Conservation (phyloP, 1,139 yeast genomes). For the Geotrichum fermentans region DNA sequence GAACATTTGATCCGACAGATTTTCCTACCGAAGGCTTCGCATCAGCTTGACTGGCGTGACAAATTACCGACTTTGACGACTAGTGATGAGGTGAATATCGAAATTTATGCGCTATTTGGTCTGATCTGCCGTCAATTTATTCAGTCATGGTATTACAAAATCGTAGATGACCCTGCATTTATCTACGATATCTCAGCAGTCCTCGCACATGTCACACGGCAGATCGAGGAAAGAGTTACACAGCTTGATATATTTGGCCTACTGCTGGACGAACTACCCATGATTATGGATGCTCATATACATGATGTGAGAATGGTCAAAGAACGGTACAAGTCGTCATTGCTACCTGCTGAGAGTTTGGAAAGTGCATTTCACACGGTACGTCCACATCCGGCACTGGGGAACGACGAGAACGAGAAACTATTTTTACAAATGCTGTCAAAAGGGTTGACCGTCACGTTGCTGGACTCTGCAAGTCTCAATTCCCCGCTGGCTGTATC, state of each 20-base stretch:
- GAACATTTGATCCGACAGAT: conserved; percentile 18
- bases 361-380: conserved; percentile 38
- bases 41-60: conserved; percentile 17
- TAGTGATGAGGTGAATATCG: conserved; percentile 39
- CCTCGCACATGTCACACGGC: conserved; percentile 40
- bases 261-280: conserved; percentile 44
- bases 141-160: conserved; percentile 43
- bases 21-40: conserved; percentile 17
- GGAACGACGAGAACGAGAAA: conserved; percentile 26
- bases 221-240: conserved; percentile 37
- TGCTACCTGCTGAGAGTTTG: conserved; percentile 32
- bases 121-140: conserved; percentile 45
- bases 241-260: conserved; percentile 36
- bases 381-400: conserved; percentile 50
- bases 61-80: conserved; percentile 16
- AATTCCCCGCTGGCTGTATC: conserved; percentile 40
- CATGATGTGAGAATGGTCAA: conserved; percentile 30
- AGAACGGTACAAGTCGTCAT: conserved; percentile 28
- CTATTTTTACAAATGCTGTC: conserved; percentile 38
- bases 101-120: conserved; percentile 45
- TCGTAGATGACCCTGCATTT: conserved; percentile 43
- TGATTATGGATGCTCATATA: conserved; percentile 40
- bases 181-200: conserved; percentile 39
- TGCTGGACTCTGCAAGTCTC: conserved; percentile 41
- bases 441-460: conserved; percentile 34